Conservation (phyloP, 345 rosid genomes). For the Adansonia digitata region DNA sequence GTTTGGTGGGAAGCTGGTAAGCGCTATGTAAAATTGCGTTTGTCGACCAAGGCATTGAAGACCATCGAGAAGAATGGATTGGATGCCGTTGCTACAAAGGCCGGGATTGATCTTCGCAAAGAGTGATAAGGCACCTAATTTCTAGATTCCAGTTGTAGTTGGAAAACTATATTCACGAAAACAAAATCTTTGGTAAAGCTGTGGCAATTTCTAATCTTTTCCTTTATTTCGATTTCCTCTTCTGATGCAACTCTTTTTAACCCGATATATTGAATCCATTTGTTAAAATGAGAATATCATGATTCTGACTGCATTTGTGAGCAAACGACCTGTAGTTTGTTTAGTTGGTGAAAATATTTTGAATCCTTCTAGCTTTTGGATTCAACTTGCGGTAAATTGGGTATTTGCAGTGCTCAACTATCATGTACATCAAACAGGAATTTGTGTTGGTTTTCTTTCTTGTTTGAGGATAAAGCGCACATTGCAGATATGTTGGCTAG, state of each 20-base stretch:
- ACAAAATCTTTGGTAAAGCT: background rate
- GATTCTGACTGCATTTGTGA: background rate
- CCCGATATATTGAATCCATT: background rate
- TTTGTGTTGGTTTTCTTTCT: too few species aligned
- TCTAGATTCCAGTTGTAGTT: background rate
- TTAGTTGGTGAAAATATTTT: background rate
- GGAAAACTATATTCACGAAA: background rate
- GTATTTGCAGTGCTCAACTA: too few species aligned
- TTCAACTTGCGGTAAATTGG: background rate
- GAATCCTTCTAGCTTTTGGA: background rate
- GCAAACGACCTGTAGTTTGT: background rate
- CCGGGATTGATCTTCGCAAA: slow-evolving; percentile 85
- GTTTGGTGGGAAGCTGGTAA: slow-evolving; percentile 98
- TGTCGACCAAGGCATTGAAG: slow-evolving; percentile 77
- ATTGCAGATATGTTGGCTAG: background rate
- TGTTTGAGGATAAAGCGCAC: background rate
- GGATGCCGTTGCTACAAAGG: slow-evolving; percentile 96
- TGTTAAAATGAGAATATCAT: background rate
- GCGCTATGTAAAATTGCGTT: slow-evolving; percentile 71
- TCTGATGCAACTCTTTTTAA: background rate
- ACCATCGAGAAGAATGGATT: slow-evolving; percentile 92
- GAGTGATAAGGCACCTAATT: slow-evolving; percentile 12
- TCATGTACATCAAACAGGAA: too few species aligned
- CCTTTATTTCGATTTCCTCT: background rate
- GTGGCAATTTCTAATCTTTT: background rate